These are phyloP conservation scores for Penicillium sp. DNA, from an alignment of 2,329 filamentous ascomycete species.

Conservation along the genomic window DNA sequence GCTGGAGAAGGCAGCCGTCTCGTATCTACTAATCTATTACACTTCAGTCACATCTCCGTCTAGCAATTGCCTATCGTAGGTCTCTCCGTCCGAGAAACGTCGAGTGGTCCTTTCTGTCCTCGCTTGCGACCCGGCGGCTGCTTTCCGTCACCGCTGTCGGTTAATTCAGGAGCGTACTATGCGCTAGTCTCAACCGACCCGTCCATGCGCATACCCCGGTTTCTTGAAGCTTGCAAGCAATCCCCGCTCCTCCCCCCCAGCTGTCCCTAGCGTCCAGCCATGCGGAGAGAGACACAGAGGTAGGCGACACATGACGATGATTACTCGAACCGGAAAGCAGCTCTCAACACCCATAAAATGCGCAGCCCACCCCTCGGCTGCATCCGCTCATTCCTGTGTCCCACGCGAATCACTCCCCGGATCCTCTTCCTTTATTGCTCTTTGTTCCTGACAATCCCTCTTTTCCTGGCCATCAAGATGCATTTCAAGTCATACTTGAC, in stretches of 20 bases:
- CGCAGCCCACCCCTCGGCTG: slow-evolving; percentile 18
- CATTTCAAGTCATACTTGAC: slow-evolving; percentile 31
- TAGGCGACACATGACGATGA: slow-evolving; percentile 12
- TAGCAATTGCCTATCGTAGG: too few species aligned
- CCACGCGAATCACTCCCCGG: slow-evolving; percentile 25
- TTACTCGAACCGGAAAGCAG: slow-evolving; percentile 13
- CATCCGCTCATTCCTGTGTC: slow-evolving; percentile 24
- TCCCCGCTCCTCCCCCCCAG: slow-evolving; percentile 1
- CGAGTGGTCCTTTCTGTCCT: slow-evolving; percentile 10
- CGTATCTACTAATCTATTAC: too few species aligned
- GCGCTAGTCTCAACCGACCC: not conserved
- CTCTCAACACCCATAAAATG: slow-evolving; percentile 18
- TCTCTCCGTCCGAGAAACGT: too few species aligned
- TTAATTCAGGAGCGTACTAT: slow-evolving; percentile 13
- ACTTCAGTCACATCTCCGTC: too few species aligned
- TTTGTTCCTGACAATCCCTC: slow-evolving; percentile 25
- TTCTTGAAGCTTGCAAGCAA: slow-evolving; percentile 6
- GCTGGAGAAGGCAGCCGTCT: too few species aligned
- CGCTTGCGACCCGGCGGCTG: not conserved
- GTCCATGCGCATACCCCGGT: slow-evolving; percentile 15
- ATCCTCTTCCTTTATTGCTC: slow-evolving; percentile 25
- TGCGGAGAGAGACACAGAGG: slow-evolving; percentile 11
- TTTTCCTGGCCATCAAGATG: slow-evolving; percentile 30
- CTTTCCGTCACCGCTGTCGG: slow-evolving; percentile 16
- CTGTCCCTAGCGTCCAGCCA: slow-evolving; percentile 22